A percentile compares a stretch with the other conserved stretches of the same genome.
phyloP scores from a whole-genome alignment of 805 yeast genomes.

The Pichia membranifaciens region DNA sequence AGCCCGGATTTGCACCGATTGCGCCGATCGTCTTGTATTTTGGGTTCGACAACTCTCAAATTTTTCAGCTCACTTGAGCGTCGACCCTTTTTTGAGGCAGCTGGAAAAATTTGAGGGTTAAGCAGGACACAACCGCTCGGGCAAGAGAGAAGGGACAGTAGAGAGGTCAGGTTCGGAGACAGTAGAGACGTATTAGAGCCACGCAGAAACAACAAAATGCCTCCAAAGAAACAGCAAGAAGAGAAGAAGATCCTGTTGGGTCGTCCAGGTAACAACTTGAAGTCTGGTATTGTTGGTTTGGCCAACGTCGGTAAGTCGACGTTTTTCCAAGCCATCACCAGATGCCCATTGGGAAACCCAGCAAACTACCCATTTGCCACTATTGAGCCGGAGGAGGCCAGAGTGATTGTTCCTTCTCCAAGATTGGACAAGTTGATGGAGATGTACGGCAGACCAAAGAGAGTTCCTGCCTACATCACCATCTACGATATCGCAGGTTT shows the following conservation, averaged over 20 bases:
- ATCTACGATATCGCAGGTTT: slow-evolving; percentile 97
- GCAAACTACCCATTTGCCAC: slow-evolving; percentile 99
- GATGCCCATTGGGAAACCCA: slow-evolving; percentile 89
- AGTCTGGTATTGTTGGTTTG: slow-evolving; percentile 87
- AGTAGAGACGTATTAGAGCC: too few relatives aligned
- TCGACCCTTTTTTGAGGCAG: too few relatives aligned
- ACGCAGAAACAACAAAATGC: slow-evolving; percentile 20
- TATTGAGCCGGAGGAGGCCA: slow-evolving; percentile 96
- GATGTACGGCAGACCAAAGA: slow-evolving; percentile 74
- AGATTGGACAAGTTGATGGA: slow-evolving; percentile 73
- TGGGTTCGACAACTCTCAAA: too few relatives aligned
- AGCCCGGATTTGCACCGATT: too few relatives aligned
- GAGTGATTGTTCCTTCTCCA: slow-evolving; percentile 88
- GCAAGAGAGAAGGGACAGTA: too few relatives aligned
- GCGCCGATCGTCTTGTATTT: too few relatives aligned
- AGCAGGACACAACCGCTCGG: too few relatives aligned
- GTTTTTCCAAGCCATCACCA: slow-evolving; percentile 93
- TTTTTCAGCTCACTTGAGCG: too few relatives aligned
- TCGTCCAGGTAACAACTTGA: slow-evolving; percentile 38
- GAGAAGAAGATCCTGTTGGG: slow-evolving; percentile 34
- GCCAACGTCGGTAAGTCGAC: slow-evolving; percentile 96
- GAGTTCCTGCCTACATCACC: slow-evolving; percentile 89
- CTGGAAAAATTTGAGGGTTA: too few relatives aligned
- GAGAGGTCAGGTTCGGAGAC: too few relatives aligned
- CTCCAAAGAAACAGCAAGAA: slow-evolving; percentile 36